These are phyloP conservation scores for Escovopsis sp. DNA, from an alignment of 2,329 filamentous ascomycete species.

Conservation along the genomic window DNA sequence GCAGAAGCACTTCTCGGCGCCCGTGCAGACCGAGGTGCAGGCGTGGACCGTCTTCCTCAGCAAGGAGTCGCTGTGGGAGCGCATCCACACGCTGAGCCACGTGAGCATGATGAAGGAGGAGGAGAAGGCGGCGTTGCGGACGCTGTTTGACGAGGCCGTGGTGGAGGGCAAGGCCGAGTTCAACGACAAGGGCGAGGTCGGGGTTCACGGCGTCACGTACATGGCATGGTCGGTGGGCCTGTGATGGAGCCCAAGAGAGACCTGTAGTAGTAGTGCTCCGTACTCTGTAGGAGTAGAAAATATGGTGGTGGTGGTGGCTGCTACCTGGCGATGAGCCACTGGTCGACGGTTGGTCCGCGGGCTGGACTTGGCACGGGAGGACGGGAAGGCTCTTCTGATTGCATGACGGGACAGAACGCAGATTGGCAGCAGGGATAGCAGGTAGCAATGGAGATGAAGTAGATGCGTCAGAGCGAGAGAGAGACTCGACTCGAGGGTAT, in stretches of 20 bases:
- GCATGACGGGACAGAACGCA: no score
- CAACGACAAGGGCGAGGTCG: conserved; percentile 48
- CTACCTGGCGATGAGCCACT: no score
- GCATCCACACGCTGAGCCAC: conserved; percentile 53
- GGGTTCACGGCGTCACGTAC: conserved; percentile 48
- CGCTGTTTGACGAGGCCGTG: conserved; percentile 39
- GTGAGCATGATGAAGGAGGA: conserved; percentile 43
- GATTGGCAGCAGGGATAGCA: no score
- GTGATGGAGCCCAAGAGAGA: conserved; percentile 10
- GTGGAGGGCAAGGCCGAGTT: conserved; percentile 36
- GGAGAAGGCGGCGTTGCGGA: conserved; percentile 32
- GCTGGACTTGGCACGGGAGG: no score
- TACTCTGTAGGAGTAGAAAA: no score
- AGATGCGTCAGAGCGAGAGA: no score
- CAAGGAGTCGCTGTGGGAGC: conserved; percentile 46
- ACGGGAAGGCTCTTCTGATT: no score
- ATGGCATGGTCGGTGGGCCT: conserved; percentile 45
- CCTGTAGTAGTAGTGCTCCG: no score
- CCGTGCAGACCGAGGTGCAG: conserved; percentile 41
- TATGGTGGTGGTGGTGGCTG: no score
- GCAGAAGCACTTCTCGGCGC: conserved; percentile 47
- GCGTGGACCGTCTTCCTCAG: conserved; percentile 43
- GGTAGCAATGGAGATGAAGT: no score
- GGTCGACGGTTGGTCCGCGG: no score
- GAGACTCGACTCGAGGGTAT: no score